Percentiles rank a stretch among this genome's conserved stretches.
Evolutionary conservation across 2,329 filamentous ascomycete species (phyloP).

Genomic region (Pseudogymnoascus sp.): DNA sequence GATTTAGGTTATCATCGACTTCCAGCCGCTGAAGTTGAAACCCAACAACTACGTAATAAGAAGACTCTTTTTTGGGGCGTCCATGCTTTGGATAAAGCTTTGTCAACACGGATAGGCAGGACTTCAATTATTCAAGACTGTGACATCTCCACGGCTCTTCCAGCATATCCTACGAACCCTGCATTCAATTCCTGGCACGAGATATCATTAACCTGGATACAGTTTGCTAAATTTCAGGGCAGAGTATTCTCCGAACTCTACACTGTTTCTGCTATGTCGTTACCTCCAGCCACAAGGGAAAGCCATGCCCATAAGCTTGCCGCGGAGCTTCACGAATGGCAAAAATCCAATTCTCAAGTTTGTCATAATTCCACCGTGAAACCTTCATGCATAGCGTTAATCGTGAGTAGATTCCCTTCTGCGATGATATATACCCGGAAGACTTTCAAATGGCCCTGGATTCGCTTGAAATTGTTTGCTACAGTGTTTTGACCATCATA

Average conservation of each 20-base stretch:
- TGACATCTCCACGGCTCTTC: slow-evolving; percentile 13
- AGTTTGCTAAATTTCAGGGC: slow-evolving; percentile 12
- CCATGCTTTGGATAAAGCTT: slow-evolving; percentile 14
- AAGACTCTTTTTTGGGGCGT: slow-evolving; percentile 13
- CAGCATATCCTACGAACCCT: neutral
- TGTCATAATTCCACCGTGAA: neutral
- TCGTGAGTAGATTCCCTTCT: neutral
- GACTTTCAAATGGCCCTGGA: slow-evolving; percentile 13
- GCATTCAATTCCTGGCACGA: slow-evolving; percentile 8
- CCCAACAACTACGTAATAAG: slow-evolving; percentile 3
- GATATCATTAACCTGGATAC: slow-evolving; percentile 13
- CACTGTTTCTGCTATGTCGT: slow-evolving; percentile 8
- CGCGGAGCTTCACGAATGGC: neutral
- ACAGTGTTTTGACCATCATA: slow-evolving; percentile 13
- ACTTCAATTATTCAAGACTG: slow-evolving; percentile 14
- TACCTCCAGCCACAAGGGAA: neutral
- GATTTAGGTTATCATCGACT: slow-evolving; percentile 10
- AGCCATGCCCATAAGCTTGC: neutral
- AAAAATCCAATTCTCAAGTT: neutral
- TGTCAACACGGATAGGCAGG: slow-evolving; percentile 14
- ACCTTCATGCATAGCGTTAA: neutral
- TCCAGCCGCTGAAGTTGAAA: neutral
- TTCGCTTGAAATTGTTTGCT: slow-evolving; percentile 12
- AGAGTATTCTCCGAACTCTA: slow-evolving; percentile 11
- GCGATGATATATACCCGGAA: neutral